A percentile compares a stretch with the other conserved stretches of the same genome.
phyloP scores from a whole-genome alignment of 331 rosid genomes.

The Quercus phellos region DNA sequence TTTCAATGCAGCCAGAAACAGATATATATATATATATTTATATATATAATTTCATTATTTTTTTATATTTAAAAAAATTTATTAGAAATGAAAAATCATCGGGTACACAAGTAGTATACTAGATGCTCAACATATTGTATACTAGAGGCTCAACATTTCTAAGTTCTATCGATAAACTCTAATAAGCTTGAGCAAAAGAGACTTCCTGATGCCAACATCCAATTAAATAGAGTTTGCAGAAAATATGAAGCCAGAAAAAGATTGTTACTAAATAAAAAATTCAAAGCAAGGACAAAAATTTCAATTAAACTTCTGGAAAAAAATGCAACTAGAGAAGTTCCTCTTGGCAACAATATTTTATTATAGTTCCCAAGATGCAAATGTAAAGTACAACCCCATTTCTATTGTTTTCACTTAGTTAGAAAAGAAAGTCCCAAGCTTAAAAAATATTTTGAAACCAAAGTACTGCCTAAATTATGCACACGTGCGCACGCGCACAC shows the following conservation, averaged over 20 bases:
- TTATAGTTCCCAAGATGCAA: not conserved
- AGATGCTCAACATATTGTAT: no score
- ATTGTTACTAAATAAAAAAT: not conserved
- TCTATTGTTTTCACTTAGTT: not conserved
- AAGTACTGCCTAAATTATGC: not conserved
- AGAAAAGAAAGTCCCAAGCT: not conserved
- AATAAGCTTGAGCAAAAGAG: no score
- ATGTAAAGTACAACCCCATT: not conserved
- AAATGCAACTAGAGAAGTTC: not conserved
- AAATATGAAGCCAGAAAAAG: not conserved
- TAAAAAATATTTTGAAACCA: not conserved
- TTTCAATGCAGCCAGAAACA: not conserved
- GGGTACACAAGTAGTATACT: no score
- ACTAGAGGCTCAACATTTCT: no score
- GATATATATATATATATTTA: not conserved
- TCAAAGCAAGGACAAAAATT: not conserved
- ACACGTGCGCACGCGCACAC: not conserved
- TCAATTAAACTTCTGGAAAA: not conserved
- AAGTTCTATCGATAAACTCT: no score
- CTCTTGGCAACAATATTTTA: not conserved
- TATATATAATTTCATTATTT: no score
- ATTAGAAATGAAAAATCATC: no score
- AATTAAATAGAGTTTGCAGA: no score
- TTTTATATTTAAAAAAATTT: no score
- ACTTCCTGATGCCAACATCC: no score